Percentiles rank a stretch among this genome's conserved stretches.
phyloP scores from a whole-genome alignment of 2,329 filamentous ascomycete species.

The Dactylellina parvicollis region DNA sequence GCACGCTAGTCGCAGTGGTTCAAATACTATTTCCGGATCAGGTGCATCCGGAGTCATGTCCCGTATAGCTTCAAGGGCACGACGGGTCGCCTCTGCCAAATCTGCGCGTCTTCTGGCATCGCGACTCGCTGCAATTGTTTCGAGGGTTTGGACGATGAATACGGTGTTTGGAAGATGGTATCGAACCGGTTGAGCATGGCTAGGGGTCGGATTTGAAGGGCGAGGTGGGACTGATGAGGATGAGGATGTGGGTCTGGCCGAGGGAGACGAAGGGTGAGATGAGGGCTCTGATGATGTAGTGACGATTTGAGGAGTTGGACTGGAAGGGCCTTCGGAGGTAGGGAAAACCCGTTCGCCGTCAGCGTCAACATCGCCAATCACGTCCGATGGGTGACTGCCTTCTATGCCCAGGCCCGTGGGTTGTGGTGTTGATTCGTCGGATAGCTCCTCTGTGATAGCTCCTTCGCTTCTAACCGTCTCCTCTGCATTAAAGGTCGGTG shows the following conservation, averaged over 20 bases:
- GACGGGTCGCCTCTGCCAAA: slow-evolving; percentile 81
- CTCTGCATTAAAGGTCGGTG: background rate
- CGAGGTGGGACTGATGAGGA: slow-evolving; percentile 42
- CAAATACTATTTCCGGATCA: slow-evolving; percentile 90
- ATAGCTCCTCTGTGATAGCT: background rate
- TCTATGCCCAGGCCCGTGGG: slow-evolving; percentile 5
- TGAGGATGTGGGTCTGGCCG: slow-evolving; percentile 35
- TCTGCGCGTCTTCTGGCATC: slow-evolving; percentile 88
- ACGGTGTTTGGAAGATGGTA: slow-evolving; percentile 73
- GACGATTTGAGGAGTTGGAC: slow-evolving; percentile 43
- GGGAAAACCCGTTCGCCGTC: slow-evolving; percentile 6
- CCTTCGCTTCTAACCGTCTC: background rate
- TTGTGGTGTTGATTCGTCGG: background rate
- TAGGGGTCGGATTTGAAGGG: slow-evolving; percentile 30
- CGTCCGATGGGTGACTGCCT: background rate
- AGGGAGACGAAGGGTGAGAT: slow-evolving; percentile 36
- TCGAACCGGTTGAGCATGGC: slow-evolving; percentile 31
- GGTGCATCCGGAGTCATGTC: slow-evolving; percentile 78
- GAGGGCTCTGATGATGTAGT: slow-evolving; percentile 29
- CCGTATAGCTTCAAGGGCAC: slow-evolving; percentile 85
- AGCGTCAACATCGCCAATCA: slow-evolving; percentile 7
- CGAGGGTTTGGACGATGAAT: slow-evolving; percentile 92
- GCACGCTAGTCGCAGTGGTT: slow-evolving; percentile 87
- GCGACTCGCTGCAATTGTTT: slow-evolving; percentile 89
- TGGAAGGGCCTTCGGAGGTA: slow-evolving; percentile 30